Base-by-base conservation (phyloP, 2,329 filamentous ascomycete species). In the Trichophyton schoenleinii region DNA sequence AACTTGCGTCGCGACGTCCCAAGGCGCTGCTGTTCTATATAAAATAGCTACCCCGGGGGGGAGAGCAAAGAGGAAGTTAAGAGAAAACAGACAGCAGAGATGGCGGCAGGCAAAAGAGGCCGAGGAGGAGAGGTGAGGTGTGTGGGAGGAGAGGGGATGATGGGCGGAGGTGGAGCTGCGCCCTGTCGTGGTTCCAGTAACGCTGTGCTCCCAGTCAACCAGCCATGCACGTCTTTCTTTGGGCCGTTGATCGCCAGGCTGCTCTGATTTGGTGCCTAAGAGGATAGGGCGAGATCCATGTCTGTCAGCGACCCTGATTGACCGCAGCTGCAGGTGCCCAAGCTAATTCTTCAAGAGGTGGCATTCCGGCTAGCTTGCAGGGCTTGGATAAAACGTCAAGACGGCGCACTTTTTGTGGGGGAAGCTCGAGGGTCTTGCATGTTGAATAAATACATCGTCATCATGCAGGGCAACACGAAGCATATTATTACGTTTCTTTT, bases 201-300 rank as follows among this genome's bases (percentile, higher is more conserved):
- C 13, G 34, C 46, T 9, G 46, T 25, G 7, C 18, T 25, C 18
- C 22, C 22, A 15, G 15, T 18, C 52, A n/a, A 20, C 25, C 8
- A 22, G 34, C 9, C 28, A 55, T 55, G 52, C 52, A 55, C 52
- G 28, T 36, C 31, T 28, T 55, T 20, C n/a, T 55, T 31, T 55
- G 52, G 49, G 52, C 52, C 28, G 52, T 34, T 55, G 28, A 55
- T 55, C 52, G 31, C 28, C 52, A 36, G 34, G 52, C 8, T 55
- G 52, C 52, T 34, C 52, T 55, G 52, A 36, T 36, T 55, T 55
- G 52, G 18, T 55, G 52, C 52, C 52, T 55, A 55, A 55, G 28
- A 55, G 25, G n/a, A 55, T 36, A 55, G 13, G 52, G 52, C 52
- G 52, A 20, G 13, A 55, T 13, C 20, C 46, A 52, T 52, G 20